Evolutionary conservation across 768 basidiomycete genomes (phyloP).

Genomic region (Lactarius hengduanensis): DNA sequence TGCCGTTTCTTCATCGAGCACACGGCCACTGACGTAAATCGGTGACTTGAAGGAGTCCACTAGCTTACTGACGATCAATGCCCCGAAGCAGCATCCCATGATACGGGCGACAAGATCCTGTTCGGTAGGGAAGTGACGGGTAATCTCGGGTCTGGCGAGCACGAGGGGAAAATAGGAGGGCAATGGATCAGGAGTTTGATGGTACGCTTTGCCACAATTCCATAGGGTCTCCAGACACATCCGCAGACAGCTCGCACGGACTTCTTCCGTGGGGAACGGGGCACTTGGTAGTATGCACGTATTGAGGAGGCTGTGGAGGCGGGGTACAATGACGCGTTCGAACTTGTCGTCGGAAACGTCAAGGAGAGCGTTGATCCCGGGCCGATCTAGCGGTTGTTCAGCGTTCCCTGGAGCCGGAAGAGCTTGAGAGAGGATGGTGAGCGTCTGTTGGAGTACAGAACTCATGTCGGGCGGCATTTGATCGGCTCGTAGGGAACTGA

Average conservation of each 20-base stretch:
- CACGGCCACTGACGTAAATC: no score
- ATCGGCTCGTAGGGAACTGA: neutral
- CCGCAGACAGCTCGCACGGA: neutral
- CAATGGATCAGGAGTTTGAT: neutral
- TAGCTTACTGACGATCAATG: no score
- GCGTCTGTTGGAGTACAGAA: neutral
- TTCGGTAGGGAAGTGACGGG: neutral
- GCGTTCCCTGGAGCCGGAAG: neutral
- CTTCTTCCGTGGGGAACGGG: neutral
- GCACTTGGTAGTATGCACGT: neutral
- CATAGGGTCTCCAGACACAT: neutral
- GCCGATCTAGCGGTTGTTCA: neutral
- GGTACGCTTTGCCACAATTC: neutral
- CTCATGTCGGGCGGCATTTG: neutral
- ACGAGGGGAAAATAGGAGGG: neutral
- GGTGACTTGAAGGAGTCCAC: no score
- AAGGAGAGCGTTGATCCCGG: neutral
- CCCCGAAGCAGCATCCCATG: no score
- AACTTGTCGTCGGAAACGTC: neutral
- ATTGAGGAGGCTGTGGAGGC: neutral
- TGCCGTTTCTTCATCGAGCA: no score
- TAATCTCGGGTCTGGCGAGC: neutral
- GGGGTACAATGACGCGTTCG: neutral
- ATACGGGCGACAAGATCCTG: no score
- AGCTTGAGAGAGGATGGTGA: neutral